Base-by-base conservation (phyloP, 805 yeast species). In the Saccharomycopsis fermentans region DNA sequence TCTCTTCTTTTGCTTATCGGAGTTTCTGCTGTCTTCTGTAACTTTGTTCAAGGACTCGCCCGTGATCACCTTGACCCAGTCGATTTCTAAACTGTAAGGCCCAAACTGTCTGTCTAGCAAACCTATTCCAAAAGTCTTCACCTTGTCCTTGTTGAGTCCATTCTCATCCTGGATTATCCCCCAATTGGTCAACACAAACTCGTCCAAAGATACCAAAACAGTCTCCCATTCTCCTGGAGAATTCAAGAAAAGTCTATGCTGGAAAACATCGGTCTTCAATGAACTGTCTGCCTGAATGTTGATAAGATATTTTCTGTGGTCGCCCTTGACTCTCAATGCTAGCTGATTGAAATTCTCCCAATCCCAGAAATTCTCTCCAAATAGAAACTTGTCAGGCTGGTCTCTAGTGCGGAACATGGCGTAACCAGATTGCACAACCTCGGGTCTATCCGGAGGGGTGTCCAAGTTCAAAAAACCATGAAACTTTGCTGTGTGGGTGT, bases 321-420 rank as follows among this genome's bases (percentile, higher is more conserved):
- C 88, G 24, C 89, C 89, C 61, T 81, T 79, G n/a, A 87, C 89
- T 57, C 87, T 73, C 66, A 88, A 67, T 39, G 83, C 85, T 64
- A 88, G 71, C 63, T 83, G 84, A 55, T 78, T 77, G 68, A 71
- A 84, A 32, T 75, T 74, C 17, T 82, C 77, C 83, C 90, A 84
- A 68, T 88, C 90, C 90, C 90, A 84, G 72, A 81, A 75, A 68
- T 73, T 71, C 6, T 73, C 69, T 16, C 73, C 73, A 34, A 58
- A 37, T 14, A 58, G 48, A 58, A 70, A 70, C 36, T 66, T 63
- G 48, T 71, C 71, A 6, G 75, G 77, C 65, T 82, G 80, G 66
- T 87, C 88, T 63, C 74, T 78, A 0, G 96, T 88, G 62, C 95
- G 78, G 71, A 86, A 87, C 95, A 89, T 87, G 39, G 95, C 88